phyloP scores from a whole-genome alignment of 2,329 filamentous ascomycete species.

The Penicillium hordei region DNA sequence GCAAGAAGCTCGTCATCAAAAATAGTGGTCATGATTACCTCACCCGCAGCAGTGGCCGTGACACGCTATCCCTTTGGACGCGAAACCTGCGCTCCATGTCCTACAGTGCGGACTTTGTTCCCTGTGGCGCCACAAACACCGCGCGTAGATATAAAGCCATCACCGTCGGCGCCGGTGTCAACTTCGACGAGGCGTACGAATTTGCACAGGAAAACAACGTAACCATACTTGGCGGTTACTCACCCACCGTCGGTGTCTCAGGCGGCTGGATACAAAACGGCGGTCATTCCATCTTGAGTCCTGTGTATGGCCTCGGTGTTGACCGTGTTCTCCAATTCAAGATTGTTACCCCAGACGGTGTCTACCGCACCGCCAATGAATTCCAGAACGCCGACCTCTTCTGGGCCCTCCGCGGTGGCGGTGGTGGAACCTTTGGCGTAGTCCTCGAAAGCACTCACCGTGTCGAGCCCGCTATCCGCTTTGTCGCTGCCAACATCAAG shows the following conservation, averaged over 20 bases:
- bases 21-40: slow-evolving; percentile 40
- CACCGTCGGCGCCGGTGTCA: slow-evolving; percentile 29
- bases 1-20: slow-evolving; percentile 26
- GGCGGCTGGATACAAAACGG: slow-evolving; percentile 33
- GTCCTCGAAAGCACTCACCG: slow-evolving; percentile 10
- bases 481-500: slow-evolving; percentile 14
- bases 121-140: background rate
- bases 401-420: slow-evolving; percentile 22
- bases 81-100: slow-evolving; percentile 23
- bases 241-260: slow-evolving; percentile 16
- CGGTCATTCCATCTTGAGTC: slow-evolving; percentile 32
- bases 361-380: slow-evolving; percentile 16
- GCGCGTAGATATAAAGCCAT: background rate
- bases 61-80: slow-evolving; percentile 32
- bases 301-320: slow-evolving; percentile 29
- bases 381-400: slow-evolving; percentile 24
- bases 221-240: slow-evolving; percentile 26
- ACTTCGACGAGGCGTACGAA: slow-evolving; percentile 26
- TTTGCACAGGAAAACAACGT: slow-evolving; percentile 28
- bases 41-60: slow-evolving; percentile 32
- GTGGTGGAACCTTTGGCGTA: slow-evolving; percentile 22
- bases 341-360: slow-evolving; percentile 25
- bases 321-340: slow-evolving; percentile 33
- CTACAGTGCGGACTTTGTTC: background rate
- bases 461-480: background rate